Evolutionary conservation across 2,329 filamentous ascomycete species (phyloP).

Genomic region (Sordariomycetes sp.): DNA sequence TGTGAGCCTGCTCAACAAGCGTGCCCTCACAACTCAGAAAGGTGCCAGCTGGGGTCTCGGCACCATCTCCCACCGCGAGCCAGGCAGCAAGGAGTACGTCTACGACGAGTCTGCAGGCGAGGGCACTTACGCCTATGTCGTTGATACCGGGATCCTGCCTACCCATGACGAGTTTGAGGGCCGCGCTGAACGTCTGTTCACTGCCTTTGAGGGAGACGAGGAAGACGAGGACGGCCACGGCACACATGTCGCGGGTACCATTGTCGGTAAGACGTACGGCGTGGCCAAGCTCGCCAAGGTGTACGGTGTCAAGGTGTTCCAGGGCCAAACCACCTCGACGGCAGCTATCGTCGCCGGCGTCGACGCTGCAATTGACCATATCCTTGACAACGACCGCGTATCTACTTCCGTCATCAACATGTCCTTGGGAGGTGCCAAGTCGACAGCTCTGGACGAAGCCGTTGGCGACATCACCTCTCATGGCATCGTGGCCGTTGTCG

Average conservation of each 20-base stretch:
- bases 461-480: constrained; percentile 31
- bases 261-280: constrained; percentile 23
- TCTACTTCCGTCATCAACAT: constrained; percentile 40
- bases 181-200: constrained; percentile 29
- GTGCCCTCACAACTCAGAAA: constrained; percentile 16
- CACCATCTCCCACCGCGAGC: constrained; percentile 18
- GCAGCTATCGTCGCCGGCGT: constrained; percentile 22
- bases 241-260: constrained; percentile 28
- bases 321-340: constrained; percentile 13
- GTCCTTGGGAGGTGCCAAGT: constrained; percentile 40
- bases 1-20: constrained; percentile 12
- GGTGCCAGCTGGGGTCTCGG: constrained; percentile 21
- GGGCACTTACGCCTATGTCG: constrained; percentile 48
- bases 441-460: constrained; percentile 41
- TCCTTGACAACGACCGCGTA: constrained; percentile 26
- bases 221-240: constrained; percentile 29
- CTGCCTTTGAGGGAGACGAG: constrained; percentile 14
- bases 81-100: constrained; percentile 27
- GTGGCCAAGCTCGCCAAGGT: constrained; percentile 34
- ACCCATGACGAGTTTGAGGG: constrained; percentile 45
- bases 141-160: constrained; percentile 52
- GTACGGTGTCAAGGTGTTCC: constrained; percentile 37
- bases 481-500: constrained; percentile 43
- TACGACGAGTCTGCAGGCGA: constrained; percentile 40
- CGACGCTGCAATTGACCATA: constrained; percentile 35